A percentile compares a stretch with the other conserved stretches of the same genome.
Conservation (phyloP, 805 yeast genomes). For the Ogataea saltuana region DNA sequence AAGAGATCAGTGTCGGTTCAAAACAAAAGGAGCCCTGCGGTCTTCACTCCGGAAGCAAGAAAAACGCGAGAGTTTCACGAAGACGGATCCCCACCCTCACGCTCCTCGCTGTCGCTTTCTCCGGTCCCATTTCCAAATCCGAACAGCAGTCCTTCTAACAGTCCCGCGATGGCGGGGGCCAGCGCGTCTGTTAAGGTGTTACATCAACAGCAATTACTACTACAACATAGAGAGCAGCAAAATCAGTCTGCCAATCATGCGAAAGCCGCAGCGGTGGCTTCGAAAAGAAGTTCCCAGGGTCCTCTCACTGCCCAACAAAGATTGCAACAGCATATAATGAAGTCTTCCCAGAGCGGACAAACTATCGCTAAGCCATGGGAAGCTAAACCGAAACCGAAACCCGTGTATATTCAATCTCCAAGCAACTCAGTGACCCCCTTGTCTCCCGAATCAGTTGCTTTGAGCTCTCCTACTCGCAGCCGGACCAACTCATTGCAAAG, state of each 20-base stretch:
- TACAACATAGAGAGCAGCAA: slow-evolving; percentile 1
- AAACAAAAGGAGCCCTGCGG: slow-evolving; percentile 16
- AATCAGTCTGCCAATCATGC: slow-evolving; percentile 20
- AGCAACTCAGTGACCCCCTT: neutral
- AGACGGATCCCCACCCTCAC: neutral
- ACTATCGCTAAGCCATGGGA: slow-evolving; percentile 31
- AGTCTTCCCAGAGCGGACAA: slow-evolving; percentile 35
- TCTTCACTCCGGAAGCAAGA: slow-evolving; percentile 20
- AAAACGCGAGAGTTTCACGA: slow-evolving; percentile 10
- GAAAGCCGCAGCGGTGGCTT: slow-evolving; percentile 27
- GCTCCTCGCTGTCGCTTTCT: slow-evolving; percentile 10
- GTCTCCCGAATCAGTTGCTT: slow-evolving; percentile 1
- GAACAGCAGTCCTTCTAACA: slow-evolving; percentile 10
- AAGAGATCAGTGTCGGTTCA: slow-evolving; percentile 6
- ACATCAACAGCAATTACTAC: slow-evolving; percentile 7
- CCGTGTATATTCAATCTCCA: slow-evolving; percentile 19
- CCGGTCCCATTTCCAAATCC: slow-evolving; percentile 19
- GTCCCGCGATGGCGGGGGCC: slow-evolving; percentile 28
- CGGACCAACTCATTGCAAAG: slow-evolving; percentile 28
- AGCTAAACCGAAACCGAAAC: slow-evolving; percentile 26
- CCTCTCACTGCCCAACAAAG: slow-evolving; percentile 38
- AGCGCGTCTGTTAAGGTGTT: slow-evolving; percentile 27
- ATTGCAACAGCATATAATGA: slow-evolving; percentile 37
- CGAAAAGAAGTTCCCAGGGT: slow-evolving; percentile 17
- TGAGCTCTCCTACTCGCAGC: slow-evolving; percentile 16